Evolutionary conservation across 2,329 filamentous ascomycete species (phyloP), one percentile per base, ranked within the genome.

Genomic region (Nectriaceae sp.): DNA sequence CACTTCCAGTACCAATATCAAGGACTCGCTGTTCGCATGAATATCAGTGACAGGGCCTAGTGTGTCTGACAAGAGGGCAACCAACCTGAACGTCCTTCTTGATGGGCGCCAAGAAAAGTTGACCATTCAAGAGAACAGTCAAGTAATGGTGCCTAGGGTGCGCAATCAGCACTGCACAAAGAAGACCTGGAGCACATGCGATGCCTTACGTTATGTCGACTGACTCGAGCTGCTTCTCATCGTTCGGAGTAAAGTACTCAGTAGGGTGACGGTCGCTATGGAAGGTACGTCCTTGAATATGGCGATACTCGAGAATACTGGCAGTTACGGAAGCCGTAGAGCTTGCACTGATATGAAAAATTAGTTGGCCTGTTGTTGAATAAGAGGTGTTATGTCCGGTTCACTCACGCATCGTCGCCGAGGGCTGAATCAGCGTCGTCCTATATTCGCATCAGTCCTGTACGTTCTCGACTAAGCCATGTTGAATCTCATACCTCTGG

Each of bases 171-270:
- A 2, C 13, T 10, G 15, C 15, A 5, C 2, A 6, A 13, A 4
- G 1, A 5, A 16, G n/a, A 19, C 16, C 10, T 8, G 2, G 4
- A 11, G 13, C 20, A 4, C 18, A 5, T 8, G 13, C 36, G 11
- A 36, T 53, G 15, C 10, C 26, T 10, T 8, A 57, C 58, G 55
- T 61, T 29, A 61, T 61, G 21, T 61, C 58, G 11, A 61, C 60
- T 18, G 58, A 61, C 2, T 50, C 50, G 4, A 57, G 54, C 39
- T 61, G 58, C 41, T 59, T 54, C 18, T 61, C 54, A 18, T 61
- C 59, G 13, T 61, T 61, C 10, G 56, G 59, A 10, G 55, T 56
- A 20, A 61, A 59, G 37, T 61, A 61, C 33, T 61, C 58, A 0
- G 49, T 57, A 8, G 47, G 47, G 11, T 59, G 55, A n/a, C 47